Conservation (phyloP, 2,329 filamentous ascomycete species). For the Hawksworthiomyces lignivorus region DNA sequence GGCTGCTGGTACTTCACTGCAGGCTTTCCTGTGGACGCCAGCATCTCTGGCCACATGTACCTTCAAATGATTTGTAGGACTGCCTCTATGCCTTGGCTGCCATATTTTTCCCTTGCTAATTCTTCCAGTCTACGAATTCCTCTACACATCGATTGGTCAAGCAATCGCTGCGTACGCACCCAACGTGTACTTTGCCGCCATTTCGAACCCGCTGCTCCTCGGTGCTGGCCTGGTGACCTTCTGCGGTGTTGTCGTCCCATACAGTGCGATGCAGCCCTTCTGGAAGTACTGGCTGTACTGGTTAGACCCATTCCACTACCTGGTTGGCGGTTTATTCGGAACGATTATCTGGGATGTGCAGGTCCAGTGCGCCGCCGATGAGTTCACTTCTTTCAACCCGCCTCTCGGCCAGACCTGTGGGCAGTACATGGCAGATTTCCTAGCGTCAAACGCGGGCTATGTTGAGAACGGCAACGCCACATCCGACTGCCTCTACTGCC, state of each 20-base stretch:
- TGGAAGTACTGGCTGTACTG: slow-evolving; percentile 63
- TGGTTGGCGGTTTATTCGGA: slow-evolving; percentile 48
- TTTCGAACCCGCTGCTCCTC: slow-evolving; percentile 50
- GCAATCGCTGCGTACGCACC: slow-evolving; percentile 56
- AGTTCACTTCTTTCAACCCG: slow-evolving; percentile 46
- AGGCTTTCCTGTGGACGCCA: slow-evolving; percentile 43
- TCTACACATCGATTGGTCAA: slow-evolving; percentile 55
- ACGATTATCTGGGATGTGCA: slow-evolving; percentile 41
- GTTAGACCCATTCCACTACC: slow-evolving; percentile 54
- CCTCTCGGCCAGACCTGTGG: slow-evolving; percentile 45
- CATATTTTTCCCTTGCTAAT: too few species aligned
- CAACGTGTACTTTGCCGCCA: slow-evolving; percentile 50
- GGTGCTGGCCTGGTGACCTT: slow-evolving; percentile 55
- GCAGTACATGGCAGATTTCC: slow-evolving; percentile 48
- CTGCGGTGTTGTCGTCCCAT: slow-evolving; percentile 68
- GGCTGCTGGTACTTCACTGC: slow-evolving; percentile 30
- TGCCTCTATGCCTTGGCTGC: slow-evolving; percentile 15
- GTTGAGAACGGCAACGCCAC: slow-evolving; percentile 53
- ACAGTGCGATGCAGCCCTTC: slow-evolving; percentile 52
- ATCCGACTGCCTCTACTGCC: slow-evolving; percentile 50
- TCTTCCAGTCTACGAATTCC: slow-evolving; percentile 54
- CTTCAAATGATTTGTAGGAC: slow-evolving; percentile 35
- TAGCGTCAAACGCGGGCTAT: slow-evolving; percentile 36
- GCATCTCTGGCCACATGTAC: slow-evolving; percentile 31
- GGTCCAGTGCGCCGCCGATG: slow-evolving; percentile 37